Evolutionary conservation across 306 rosid genomes (phyloP).

Genomic region (Mimosa bimucronata): DNA sequence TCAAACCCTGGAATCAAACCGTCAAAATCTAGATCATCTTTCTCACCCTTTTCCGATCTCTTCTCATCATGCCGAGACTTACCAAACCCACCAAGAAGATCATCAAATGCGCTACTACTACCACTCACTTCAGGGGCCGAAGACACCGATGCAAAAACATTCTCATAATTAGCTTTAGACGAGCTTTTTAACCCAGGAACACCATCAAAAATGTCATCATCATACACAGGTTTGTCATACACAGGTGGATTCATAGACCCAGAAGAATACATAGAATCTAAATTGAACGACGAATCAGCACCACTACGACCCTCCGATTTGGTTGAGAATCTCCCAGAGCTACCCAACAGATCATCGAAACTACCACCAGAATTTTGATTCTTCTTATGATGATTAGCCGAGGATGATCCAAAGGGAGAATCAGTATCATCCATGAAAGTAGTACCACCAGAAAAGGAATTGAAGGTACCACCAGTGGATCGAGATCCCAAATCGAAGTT

Average conservation of each 20-base stretch:
- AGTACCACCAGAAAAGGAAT: constrained; percentile 54
- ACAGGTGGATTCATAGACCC: constrained; percentile 55
- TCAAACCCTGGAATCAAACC: constrained; percentile 84
- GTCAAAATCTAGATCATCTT: constrained; percentile 55
- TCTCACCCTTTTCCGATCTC: constrained; percentile 52
- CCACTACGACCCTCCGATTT: constrained; percentile 56
- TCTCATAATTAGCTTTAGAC: constrained; percentile 50
- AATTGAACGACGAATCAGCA: constrained; percentile 48
- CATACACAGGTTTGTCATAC: constrained; percentile 78
- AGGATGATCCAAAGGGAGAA: constrained; percentile 44
- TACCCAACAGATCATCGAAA: constrained; percentile 59
- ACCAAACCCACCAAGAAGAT: constrained; percentile 78
- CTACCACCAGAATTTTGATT: constrained; percentile 40
- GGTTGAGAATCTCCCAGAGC: constrained; percentile 38
- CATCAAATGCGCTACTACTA: constrained; percentile 67
- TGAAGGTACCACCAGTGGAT: constrained; percentile 48
- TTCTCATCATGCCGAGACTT: constrained; percentile 49
- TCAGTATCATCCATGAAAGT: constrained; percentile 53
- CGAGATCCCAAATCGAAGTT: constrained; percentile 66
- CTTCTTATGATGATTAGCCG: constrained; percentile 36
- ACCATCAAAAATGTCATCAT: constrained; percentile 79
- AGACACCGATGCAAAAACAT: constrained; percentile 60
- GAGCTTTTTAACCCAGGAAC: constrained; percentile 78
- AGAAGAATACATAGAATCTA: constrained; percentile 62
- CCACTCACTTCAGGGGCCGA: constrained; percentile 48